A percentile compares a stretch with the other conserved stretches of the same genome.
These are phyloP conservation scores for Porphyridium purpureum DNA, from an alignment of 23 red algal genomes.

Conservation along the genomic window DNA sequence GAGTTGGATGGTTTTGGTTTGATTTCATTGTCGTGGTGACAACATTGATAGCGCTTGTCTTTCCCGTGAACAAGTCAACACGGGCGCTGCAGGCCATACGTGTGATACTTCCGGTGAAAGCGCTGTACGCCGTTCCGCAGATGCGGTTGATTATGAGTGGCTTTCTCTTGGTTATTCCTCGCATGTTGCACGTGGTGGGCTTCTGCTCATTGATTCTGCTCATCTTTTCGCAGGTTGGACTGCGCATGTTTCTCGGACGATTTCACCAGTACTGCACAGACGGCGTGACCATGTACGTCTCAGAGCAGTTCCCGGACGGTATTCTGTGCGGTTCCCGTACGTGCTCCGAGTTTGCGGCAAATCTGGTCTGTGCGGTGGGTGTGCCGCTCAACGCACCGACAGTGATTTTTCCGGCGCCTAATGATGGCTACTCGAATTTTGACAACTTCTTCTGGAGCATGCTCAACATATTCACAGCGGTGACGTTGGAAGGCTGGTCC, in stretches of 20 bases:
- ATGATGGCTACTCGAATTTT: background rate
- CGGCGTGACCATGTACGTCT: background rate
- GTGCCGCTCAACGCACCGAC: background rate
- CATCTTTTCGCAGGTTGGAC: background rate
- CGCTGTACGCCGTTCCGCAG: background rate
- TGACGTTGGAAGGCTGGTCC: background rate
- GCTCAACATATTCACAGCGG: background rate
- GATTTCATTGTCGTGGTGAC: constrained; percentile 1
- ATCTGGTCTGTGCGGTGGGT: background rate
- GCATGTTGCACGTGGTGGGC: background rate
- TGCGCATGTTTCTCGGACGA: background rate
- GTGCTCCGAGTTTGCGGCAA: too few species aligned
- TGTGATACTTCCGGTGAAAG: background rate
- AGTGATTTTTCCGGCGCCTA: background rate
- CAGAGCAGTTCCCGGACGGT: background rate
- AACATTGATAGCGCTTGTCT: background rate
- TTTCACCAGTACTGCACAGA: background rate
- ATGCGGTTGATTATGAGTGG: background rate
- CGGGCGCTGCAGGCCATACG: too few species aligned
- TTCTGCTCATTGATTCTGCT: background rate
- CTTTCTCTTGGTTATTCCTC: background rate
- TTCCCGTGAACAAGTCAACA: background rate
- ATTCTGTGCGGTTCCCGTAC: background rate
- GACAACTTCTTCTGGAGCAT: background rate
- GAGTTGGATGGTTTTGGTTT: background rate